These are phyloP conservation scores for Butyriboletus appendiculatus DNA, from an alignment of 1,284 basidiomycete species.

Conservation along the genomic window DNA sequence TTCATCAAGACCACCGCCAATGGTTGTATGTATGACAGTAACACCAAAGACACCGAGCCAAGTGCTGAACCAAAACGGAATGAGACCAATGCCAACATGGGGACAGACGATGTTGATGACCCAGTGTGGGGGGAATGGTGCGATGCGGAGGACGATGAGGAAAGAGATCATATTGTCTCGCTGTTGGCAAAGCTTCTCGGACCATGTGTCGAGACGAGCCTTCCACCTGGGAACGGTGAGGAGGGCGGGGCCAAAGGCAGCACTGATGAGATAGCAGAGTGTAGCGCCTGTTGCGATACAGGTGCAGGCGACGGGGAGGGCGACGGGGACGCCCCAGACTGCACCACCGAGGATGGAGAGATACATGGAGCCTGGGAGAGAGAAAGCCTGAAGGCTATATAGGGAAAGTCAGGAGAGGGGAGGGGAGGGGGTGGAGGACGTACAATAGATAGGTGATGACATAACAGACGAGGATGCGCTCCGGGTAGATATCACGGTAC, in stretches of 20 bases:
- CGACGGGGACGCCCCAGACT: constrained; percentile 91
- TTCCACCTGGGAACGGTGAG: constrained; percentile 86
- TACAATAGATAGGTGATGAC: constrained; percentile 91
- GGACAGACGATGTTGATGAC: constrained; percentile 93
- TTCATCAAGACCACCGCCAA: constrained; percentile 90
- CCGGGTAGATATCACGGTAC: constrained; percentile 83
- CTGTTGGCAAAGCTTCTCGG: constrained; percentile 68
- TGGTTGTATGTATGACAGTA: constrained; percentile 93
- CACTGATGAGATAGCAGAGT: constrained; percentile 91
- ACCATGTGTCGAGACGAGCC: constrained; percentile 80
- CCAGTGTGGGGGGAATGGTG: constrained; percentile 97
- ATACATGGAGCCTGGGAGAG: constrained; percentile 97
- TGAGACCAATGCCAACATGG: constrained; percentile 85
- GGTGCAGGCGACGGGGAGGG: constrained; percentile 88
- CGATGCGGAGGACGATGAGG: constrained; percentile 91
- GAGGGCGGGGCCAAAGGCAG: constrained; percentile 87
- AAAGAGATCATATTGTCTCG: constrained; percentile 84
- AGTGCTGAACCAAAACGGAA: constrained; percentile 89
- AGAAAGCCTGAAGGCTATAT: constrained; percentile 90
- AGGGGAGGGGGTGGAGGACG: constrained; percentile 26
- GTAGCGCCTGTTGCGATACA: constrained; percentile 92
- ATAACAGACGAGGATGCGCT: constrained; percentile 81
- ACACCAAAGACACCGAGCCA: constrained; percentile 92
- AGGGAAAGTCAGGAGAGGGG: constrained; percentile 17
- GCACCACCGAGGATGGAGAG: constrained; percentile 96